Evolutionary conservation across 768 basidiomycete species (phyloP), one percentile per base, ranked within the genome.

Genomic region (Tulasnella sp.): DNA sequence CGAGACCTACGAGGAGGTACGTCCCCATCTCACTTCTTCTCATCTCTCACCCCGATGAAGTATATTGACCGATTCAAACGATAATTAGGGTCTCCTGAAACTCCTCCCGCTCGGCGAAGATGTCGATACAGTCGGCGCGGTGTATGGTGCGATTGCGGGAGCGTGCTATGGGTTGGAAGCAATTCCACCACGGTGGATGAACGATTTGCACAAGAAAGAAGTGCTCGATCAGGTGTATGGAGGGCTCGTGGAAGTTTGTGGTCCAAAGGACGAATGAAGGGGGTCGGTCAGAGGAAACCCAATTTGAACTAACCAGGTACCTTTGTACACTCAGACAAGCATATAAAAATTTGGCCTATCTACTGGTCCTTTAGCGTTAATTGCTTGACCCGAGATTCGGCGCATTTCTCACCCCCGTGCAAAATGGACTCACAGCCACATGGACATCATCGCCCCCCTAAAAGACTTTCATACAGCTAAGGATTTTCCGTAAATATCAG

Each of bases 91-190:
- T 40, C 71, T 73, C 40, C 27, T 81, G 52, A 39, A 74, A 71
- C 58, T 79, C 19, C 78, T 81, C 27, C 71, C 71, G 5, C 71
- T 81, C 3, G 81, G 81, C 7, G 62, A 71, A n/a, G 81, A 81
- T 38, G 81, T 79, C 19, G 81, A 81, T 40, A 81, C 81, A 19
- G 80, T 81, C 24, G 74, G 81, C 38, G 77, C 80, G 19, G 75
- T 81, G 24, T 81, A 81, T 38, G 81, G 78, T 14, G 52, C 75
- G 31, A 38, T 81, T 10, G 81, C 81, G 7, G 81, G 81, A 14
- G 80, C 80, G 5, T 76, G 72, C 21, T 81, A 72, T 48, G 80
- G 80, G 34, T 38, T 58, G 39, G 80, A 80, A 24, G 73, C 56
- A 10, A 80, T 81, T 8, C 80, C 80, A 4, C 52, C 62, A 19